A percentile compares a stretch with the other conserved stretches of the same genome.
Conservation (phyloP, 2,329 filamentous ascomycete species). For the Rutstroemia sp. region DNA sequence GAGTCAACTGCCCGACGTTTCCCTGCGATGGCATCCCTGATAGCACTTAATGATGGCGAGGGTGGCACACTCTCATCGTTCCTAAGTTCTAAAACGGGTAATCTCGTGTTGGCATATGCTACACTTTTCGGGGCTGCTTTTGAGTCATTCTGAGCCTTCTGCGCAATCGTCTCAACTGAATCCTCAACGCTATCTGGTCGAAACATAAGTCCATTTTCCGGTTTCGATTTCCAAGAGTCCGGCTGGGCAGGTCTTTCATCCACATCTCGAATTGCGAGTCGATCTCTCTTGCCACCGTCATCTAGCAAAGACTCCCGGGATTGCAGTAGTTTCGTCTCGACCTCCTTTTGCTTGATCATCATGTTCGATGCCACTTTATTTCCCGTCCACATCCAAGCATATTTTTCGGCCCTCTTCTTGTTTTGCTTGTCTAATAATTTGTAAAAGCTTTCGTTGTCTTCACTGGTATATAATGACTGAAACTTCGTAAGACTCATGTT, state of each 20-base stretch:
- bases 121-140: constrained; percentile 70
- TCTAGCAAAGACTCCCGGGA: constrained; percentile 41
- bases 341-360: constrained; percentile 59
- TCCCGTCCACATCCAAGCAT: constrained; percentile 81
- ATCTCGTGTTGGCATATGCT: constrained; percentile 75
- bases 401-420: constrained; percentile 71
- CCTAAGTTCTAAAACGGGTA: constrained; percentile 44
- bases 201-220: constrained; percentile 88
- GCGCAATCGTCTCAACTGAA: constrained; percentile 51
- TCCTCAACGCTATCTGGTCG: constrained; percentile 58
- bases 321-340: constrained; percentile 45
- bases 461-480: constrained; percentile 89
- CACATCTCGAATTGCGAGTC: constrained; percentile 56
- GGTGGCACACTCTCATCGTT: constrained; percentile 46
- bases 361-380: constrained; percentile 76
- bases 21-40: constrained; percentile 78
- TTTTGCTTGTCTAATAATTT: constrained; percentile 87
- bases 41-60: constrained; percentile 77
- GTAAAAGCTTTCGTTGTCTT: constrained; percentile 97
- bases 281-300: constrained; percentile 48
- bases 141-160: constrained; percentile 63
- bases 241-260: constrained; percentile 69
- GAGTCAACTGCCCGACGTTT: constrained; percentile 54
- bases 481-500: constrained; percentile 79
- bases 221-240: constrained; percentile 65